Conservation (phyloP, 331 rosid genomes). For the Rosa hybrid region DNA sequence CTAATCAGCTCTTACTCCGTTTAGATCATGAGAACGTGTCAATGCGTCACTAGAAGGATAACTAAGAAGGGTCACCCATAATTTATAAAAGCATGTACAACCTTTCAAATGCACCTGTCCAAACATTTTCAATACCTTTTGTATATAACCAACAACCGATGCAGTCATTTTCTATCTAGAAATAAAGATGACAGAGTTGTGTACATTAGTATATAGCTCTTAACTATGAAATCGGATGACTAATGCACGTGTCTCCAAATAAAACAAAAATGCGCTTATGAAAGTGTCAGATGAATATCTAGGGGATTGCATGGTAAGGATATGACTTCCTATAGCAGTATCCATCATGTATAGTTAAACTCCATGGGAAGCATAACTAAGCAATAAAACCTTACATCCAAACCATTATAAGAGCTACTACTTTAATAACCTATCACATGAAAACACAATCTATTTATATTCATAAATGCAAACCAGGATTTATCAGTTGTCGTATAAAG, state of each 20-base stretch:
- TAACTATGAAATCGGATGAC: background rate
- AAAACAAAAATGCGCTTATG: background rate
- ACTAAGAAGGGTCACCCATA: background rate
- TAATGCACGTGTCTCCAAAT: background rate
- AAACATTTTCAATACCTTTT: background rate
- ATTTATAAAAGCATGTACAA: background rate
- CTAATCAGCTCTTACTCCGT: background rate
- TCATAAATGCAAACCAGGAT: slow-evolving; percentile 5
- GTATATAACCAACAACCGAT: background rate
- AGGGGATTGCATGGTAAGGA: background rate
- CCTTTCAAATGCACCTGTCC: background rate
- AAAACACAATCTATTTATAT: background rate
- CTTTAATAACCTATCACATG: background rate
- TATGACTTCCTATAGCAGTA: background rate
- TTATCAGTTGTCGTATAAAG: background rate
- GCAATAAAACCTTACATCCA: background rate
- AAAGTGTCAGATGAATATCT: background rate
- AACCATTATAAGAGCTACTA: background rate
- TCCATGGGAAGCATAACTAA: background rate
- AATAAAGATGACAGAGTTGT: background rate
- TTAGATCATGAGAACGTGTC: background rate
- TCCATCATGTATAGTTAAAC: background rate
- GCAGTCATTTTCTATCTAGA: background rate
- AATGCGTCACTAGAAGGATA: background rate
- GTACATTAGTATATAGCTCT: background rate